Base-by-base conservation (phyloP, 2,329 filamentous ascomycete species). In the Chrysoporthe deuterocubensis region DNA sequence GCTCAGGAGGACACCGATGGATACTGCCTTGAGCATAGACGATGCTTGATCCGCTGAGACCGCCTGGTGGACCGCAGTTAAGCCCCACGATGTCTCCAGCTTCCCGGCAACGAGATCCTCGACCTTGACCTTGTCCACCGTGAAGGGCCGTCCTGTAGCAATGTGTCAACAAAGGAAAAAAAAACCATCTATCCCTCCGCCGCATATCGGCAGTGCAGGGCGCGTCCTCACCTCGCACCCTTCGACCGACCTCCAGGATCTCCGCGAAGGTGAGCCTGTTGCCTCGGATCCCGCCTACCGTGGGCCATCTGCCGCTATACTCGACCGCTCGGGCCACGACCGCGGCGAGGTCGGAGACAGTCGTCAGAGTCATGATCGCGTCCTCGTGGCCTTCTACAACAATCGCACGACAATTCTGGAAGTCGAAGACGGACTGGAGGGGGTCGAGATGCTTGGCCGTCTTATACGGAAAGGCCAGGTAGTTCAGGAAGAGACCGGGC, bases 401-500 rank as follows among this genome's bases (percentile, higher is more conserved):
- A 1, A 86, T 76, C 0, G 80, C 82, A 14, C 81, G 81, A 1
- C 78, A 74, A 6, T 78, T 74, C 14, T 80, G n/a, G 43, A 82
- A 80, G 71, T 83, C 78, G 43, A 83, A 73, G 1, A 76, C 67
- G 0, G 71, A 78, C 18, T 83, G 75, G 1, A 83, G 72, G 0
- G 78, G 75, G 1, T 76, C 71, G 0, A 88, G 71, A 43, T 84
- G 76, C 46, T 81, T 83, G 7, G 81, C 74, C 0, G 85, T 81
- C 54, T 80, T 77, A 66, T 83, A 73, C 0, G 87, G 86, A 62
- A 77, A 81, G 1, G 83, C 84, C 44, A 87, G 77, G 75, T 88
- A 88, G 73, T 89, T 80, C 34, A 84, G 72, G 72, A 87, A 87
- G 1, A 87, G 71, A 0, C 84, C 85, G 0, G 83, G 83, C 48